Conservation (phyloP, 805 yeast genomes). For the Clavispora fructus region DNA sequence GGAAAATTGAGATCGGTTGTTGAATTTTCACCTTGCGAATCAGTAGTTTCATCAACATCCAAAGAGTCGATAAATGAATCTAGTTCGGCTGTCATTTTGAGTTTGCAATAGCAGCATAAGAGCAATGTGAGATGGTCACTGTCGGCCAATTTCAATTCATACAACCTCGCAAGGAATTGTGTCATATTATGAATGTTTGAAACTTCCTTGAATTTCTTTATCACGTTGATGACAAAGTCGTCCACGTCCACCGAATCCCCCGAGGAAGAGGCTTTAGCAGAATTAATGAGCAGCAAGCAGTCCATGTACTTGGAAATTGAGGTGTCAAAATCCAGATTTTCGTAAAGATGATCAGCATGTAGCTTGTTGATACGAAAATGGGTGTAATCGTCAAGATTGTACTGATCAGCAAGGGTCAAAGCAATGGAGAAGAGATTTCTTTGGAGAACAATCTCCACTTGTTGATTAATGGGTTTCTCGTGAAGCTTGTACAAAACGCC, state of each 20-base stretch:
- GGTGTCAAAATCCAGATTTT: constrained; percentile 57
- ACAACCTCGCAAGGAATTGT: constrained; percentile 56
- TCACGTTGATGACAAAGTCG: constrained; percentile 57
- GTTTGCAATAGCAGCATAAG: constrained; percentile 73
- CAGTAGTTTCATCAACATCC: constrained; percentile 16
- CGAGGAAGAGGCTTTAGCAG: constrained; percentile 6
- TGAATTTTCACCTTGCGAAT: background rate
- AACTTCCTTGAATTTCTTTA: constrained; percentile 73
- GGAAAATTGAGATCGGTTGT: constrained; percentile 43
- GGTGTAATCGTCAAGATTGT: constrained; percentile 24
- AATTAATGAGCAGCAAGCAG: constrained; percentile 22
- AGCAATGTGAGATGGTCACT: constrained; percentile 78
- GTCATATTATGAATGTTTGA: constrained; percentile 63
- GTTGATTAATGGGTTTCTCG: constrained; percentile 63
- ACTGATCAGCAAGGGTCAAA: constrained; percentile 52
- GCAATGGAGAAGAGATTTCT: constrained; percentile 73
- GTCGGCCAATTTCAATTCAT: constrained; percentile 52
- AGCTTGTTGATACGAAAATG: constrained; percentile 28
- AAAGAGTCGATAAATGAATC: constrained; percentile 47
- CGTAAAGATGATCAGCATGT: constrained; percentile 71
- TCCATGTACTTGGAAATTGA: constrained; percentile 73
- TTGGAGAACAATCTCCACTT: constrained; percentile 61
- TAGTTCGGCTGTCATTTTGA: constrained; percentile 57
- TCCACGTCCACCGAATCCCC: constrained; percentile 20
- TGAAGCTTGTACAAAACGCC: constrained; percentile 66